Evolutionary conservation across 805 yeast species (phyloP), one percentile per base, ranked within the genome.

Genomic region (Candida easanensis): DNA sequence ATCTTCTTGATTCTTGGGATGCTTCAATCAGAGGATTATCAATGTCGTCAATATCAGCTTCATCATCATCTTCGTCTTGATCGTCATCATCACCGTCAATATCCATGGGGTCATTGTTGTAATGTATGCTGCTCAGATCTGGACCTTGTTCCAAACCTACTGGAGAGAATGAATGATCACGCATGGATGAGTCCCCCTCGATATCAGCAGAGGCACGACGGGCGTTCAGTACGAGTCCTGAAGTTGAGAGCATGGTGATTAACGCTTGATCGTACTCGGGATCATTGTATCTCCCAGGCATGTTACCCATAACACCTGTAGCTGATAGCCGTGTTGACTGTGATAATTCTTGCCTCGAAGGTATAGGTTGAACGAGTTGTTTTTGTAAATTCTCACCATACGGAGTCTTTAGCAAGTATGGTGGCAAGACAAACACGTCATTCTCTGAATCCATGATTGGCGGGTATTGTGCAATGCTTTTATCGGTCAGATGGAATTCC

Each of bases 301-400:
- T 44, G 4, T 44, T 39, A 2, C 58, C 58, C 51, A 54, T 28
- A 3, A 54, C 35, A 5, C 58, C 56, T 14, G 41, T 23, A 1
- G 48, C 36, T 10, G 52, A 37, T 4, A 53, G 45, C 18, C 43
- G 38, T 9, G 48, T 36, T 3, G 42, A 17, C 11, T 34, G 38
- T 11, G 52, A 23, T 16, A 39, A 20, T 11, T 45, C 46, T n/a
- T 39, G 44, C 3, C 9, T 25, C 5, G 33, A 20, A 1, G 41
- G n/a, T 4, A 23, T 5, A 1, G 50, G 45, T 11, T 32, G 35
- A 2, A n/a, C 26, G 11, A 51, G 32, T 23, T 40, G 40, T 25
- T 41, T 18, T 17, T 48, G 48, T 2, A 53, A 36, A 6, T 27
- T 16, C 33, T 52, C 56, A 8, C 58, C 58, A 42, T 35, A 53